phyloP scores from a whole-genome alignment of 139 green algal species.

The Ettlia oleoabundans region DNA sequence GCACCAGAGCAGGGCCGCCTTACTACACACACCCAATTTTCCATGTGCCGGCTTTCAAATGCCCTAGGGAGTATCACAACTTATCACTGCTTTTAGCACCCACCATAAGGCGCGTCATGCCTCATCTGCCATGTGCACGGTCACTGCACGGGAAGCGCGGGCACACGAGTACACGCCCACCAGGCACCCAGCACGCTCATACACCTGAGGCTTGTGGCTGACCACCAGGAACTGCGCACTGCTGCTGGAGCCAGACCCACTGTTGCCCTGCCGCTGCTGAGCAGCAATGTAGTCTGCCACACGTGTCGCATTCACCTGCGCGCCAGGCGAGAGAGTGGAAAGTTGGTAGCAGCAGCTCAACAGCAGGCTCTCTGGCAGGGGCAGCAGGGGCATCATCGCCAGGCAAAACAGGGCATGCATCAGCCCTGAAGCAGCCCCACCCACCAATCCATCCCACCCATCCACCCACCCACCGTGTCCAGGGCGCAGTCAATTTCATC shows the following conservation, averaged over 20 bases:
- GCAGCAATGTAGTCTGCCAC: conserved; percentile 66
- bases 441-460: too few relatives aligned
- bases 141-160: conserved; percentile 49
- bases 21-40: too few relatives aligned
- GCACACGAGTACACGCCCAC: conserved; percentile 65
- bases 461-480: conserved; percentile 17
- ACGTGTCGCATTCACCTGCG: conserved; percentile 40
- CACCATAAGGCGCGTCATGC: background rate
- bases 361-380: too few relatives aligned
- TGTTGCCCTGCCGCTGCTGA: background rate
- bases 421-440: too few relatives aligned
- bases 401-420: too few relatives aligned
- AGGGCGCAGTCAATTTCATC: conserved; percentile 71
- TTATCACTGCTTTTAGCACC: background rate
- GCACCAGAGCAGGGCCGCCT: too few relatives aligned
- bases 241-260: background rate
- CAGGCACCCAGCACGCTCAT: conserved; percentile 66
- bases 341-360: background rate
- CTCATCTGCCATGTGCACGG: conserved; percentile 20
- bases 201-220: conserved; percentile 76
- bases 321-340: too few relatives aligned
- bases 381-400: too few relatives aligned
- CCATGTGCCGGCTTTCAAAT: too few relatives aligned
- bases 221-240: conserved; percentile 81
- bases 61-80: background rate